Percentiles rank a stretch among this genome's conserved stretches.
phyloP scores from a whole-genome alignment of 2,329 filamentous ascomycete genomes.

The Coniochaeta pulveracea region DNA sequence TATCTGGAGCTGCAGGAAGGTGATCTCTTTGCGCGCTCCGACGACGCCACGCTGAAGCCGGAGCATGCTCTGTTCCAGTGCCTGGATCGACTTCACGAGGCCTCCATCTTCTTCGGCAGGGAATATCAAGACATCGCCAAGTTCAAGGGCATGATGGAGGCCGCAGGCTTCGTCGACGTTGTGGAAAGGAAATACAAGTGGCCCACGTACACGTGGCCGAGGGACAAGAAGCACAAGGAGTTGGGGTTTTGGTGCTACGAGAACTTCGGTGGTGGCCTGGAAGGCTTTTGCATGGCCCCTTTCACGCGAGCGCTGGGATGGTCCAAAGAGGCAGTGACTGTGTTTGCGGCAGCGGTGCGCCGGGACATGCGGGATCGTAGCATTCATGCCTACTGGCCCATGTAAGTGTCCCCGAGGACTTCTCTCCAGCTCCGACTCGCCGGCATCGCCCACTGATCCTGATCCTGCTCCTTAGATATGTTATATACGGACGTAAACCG shows the following conservation, averaged over 20 bases:
- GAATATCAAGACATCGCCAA: conserved; percentile 1
- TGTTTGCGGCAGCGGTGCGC: conserved; percentile 9
- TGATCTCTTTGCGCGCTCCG: neutral
- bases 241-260: conserved; percentile 10
- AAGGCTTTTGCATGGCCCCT: conserved; percentile 14
- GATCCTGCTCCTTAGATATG: neutral
- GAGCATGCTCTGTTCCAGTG: conserved; percentile 2
- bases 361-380: neutral
- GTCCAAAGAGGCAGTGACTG: conserved; percentile 13
- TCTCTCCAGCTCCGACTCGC: too few relatives aligned
- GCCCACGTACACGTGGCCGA: conserved; percentile 15
- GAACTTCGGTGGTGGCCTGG: conserved; percentile 11
- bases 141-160: conserved; percentile 9
- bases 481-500: conserved; percentile 3
- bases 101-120: conserved; percentile 1
- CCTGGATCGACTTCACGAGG: conserved; percentile 1
- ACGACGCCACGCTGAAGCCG: conserved; percentile 1
- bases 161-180: conserved; percentile 11
- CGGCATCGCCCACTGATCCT: neutral
- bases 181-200: conserved; percentile 10
- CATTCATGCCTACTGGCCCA: conserved; percentile 3
- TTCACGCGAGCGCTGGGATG: conserved; percentile 15
- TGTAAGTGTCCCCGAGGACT: conserved; percentile 2
- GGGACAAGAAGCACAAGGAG: conserved; percentile 11
- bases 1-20: conserved; percentile 2